Evolutionary conservation across 495 filamentous ascomycete species (phyloP), one percentile per base, ranked within the genome.

Genomic region (Evernia prunastri): DNA sequence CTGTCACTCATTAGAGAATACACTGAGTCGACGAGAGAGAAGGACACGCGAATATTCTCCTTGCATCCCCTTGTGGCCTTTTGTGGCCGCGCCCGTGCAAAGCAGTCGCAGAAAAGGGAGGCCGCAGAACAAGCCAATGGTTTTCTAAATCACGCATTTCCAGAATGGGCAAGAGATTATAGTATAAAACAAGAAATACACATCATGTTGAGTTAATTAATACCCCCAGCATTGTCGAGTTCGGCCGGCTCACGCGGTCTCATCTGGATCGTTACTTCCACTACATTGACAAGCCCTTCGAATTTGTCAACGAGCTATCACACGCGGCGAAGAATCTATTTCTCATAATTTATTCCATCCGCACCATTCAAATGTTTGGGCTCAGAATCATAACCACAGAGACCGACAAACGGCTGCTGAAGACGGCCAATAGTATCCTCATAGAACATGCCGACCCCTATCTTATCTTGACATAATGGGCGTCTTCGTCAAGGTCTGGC

Each of bases 91-190:
- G 25, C 35, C 18, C 53, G 62, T 17, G 62, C 43, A 64, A 31
- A 45, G 62, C 62, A 59, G 15, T 58, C 27, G 18, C 53, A 64
- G 35, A 58, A 58, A 43, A 45, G 7, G 29, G 54, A 29, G 20
- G 53, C 36, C 33, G 39, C 43, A 56, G 42, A 54, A 23, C 62
- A 64, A 51, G 62, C 56, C 5, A 58, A 59, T 33, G 59, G 35
- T 29, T n/a, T 64, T 13, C 36, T 64, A 12, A 33, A 36, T 36
- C 62, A 64, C 58, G 62, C 62, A n/a, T 64, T 59, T 49, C 62
- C 62, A 35, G 40, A 43, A 43, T 43, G 40, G 17, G 18, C 40
- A n/a, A 43, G 40, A 43, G 40, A 43, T 43, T 43, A 20, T 18
- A 43, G 40, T 43, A 43, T 13, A 3, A 40, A 40, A 40, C 39